These are phyloP conservation scores for Scytalidium sp. DNA, from an alignment of 2,329 filamentous ascomycete species.

Conservation along the genomic window DNA sequence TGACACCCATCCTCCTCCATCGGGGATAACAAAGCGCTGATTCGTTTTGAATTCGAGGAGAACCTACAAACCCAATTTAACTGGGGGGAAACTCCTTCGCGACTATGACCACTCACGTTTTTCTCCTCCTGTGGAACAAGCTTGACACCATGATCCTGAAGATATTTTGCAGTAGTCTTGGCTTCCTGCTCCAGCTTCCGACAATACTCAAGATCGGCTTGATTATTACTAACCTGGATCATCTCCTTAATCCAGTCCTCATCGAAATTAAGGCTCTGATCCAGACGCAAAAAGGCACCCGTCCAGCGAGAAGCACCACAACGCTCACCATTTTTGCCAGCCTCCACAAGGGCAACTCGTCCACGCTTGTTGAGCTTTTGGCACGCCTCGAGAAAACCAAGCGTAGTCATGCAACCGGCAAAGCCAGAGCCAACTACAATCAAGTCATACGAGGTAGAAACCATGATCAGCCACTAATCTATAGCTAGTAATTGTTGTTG, in stretches of 20 bases:
- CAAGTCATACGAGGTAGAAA: conserved; percentile 28
- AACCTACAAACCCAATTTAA: background rate
- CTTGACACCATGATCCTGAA: conserved; percentile 29
- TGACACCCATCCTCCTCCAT: conserved; percentile 37
- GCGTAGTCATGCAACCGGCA: conserved; percentile 34
- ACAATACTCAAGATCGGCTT: conserved; percentile 37
- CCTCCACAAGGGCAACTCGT: conserved; percentile 36
- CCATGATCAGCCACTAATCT: no score
- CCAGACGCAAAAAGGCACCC: conserved; percentile 38
- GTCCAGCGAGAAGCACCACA: conserved; percentile 38
- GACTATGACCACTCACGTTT: conserved; percentile 23
- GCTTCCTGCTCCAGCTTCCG: conserved; percentile 34
- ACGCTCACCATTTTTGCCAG: conserved; percentile 34
- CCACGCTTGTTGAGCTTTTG: conserved; percentile 30
- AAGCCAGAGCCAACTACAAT: conserved; percentile 38
- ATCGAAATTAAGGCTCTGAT: conserved; percentile 26
- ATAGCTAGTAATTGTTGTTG: no score
- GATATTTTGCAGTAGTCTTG: conserved; percentile 32
- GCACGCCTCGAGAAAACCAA: conserved; percentile 38
- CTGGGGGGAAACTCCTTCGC: background rate
- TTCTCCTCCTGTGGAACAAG: conserved; percentile 34
- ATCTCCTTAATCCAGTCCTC: conserved; percentile 12
- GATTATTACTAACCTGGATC: conserved; percentile 32
- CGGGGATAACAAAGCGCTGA: conserved; percentile 37
- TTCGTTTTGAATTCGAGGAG: conserved; percentile 37